Evolutionary conservation across 495 filamentous ascomycete species (phyloP), one percentile per base, ranked within the genome.

Genomic region (Penicillium taxi): DNA sequence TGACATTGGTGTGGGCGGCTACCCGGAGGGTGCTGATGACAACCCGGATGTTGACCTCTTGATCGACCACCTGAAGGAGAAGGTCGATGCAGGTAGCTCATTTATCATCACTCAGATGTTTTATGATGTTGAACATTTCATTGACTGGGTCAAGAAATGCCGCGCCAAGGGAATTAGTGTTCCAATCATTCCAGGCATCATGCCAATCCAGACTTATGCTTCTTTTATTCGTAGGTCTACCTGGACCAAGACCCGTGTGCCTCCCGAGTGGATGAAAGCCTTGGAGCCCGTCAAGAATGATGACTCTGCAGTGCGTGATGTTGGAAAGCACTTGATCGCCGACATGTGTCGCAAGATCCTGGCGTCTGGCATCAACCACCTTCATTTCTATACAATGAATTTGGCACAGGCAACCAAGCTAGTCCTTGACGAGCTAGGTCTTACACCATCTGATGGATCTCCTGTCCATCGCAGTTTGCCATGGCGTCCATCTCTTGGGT

Each of bases 381-480:
- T 99, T 42, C 93, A 99, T 62, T 99, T 99, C 63, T 99, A 99
- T 61, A 99, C 93, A 32, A 99, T 99, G 93, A 99, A 99, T 63
- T 71, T 99, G 9, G 90, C 87, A 5, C 86, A 94, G 55, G 84
- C 91, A 14, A 96, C 91, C 6, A 83, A 81, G 42, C 86, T 95
- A 75, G 82, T 96, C 21, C 73, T 99, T 16, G 87, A 96, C 45
- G 88, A 94, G 55, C 66, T 99, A 9, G 72, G 78, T 19, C 74
- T 95, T 54, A 63, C 81, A 32, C 89, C 89, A 1, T 84, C 88
- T 8, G 65, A 77, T 2, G 71, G 70, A 44, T 78, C 83, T 24
- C 87, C 86, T 9, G 69, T 82, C 30, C 86, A 88, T 54, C 85
- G 87, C 49, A 64, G 86, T 20, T 70, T 99, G 9, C 93, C 93